Conservation (phyloP, 495 filamentous ascomycete species). For the Recurvomyces mirabilis region DNA sequence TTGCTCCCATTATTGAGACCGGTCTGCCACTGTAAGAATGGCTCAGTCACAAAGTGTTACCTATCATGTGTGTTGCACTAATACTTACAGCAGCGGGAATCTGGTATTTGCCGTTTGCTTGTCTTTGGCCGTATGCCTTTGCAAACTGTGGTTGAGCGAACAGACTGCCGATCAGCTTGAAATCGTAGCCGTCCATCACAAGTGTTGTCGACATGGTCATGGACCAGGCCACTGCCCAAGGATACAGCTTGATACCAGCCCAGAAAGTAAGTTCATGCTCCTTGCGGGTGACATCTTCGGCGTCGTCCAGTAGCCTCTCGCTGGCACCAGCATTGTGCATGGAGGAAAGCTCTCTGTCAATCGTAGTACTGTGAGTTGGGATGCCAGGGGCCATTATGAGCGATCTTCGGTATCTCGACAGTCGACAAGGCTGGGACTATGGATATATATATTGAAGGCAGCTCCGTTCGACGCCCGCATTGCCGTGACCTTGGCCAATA, state of each 20-base stretch:
- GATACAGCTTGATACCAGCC: no score
- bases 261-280: not conserved
- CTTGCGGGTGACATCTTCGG: not conserved
- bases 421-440: no score
- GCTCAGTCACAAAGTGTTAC: no score
- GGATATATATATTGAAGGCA: no score
- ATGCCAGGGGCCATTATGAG: no score
- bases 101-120: not conserved
- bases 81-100: no score
- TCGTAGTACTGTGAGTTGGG: not conserved
- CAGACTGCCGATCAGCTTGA: conserved; percentile 5
- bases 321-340: not conserved
- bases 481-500: no score
- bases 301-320: not conserved
- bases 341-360: not conserved
- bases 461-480: no score
- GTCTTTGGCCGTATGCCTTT: not conserved
- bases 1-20: conserved; percentile 57
- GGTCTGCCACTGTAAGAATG: conserved; percentile 63
- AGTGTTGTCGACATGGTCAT: not conserved
- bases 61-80: no score
- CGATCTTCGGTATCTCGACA: no score
- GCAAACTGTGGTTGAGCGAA: conserved; percentile 3
- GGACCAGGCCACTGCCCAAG: not conserved
- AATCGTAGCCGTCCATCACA: conserved; percentile 8